Conservation (phyloP, 352 stramenopile species). For the Globisporangium heterothallicum region DNA sequence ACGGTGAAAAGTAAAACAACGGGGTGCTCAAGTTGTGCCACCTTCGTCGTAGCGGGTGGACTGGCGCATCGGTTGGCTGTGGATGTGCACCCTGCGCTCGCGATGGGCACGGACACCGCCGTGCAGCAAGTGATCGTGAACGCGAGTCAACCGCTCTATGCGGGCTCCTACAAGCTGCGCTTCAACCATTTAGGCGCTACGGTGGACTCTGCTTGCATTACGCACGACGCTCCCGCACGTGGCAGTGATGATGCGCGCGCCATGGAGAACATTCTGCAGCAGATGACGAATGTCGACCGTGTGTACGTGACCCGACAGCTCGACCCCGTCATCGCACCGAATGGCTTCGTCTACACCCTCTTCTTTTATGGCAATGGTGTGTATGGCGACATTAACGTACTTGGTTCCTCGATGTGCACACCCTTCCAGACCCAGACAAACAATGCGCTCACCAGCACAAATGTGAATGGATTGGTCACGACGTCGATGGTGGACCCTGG, state of each 20-base stretch:
- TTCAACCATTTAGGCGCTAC: conserved; percentile 38
- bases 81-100: conserved; percentile 31
- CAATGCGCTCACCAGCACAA: conserved; percentile 42
- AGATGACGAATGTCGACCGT: conserved; percentile 69
- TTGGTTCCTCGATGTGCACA: conserved; percentile 25
- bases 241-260: conserved; percentile 27
- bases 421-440: conserved; percentile 61
- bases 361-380: conserved; percentile 81
- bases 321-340: conserved; percentile 27
- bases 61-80: conserved; percentile 23
- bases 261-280: conserved; percentile 46
- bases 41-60: conserved; percentile 36
- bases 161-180: conserved; percentile 50
- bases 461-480: conserved; percentile 24
- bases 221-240: conserved; percentile 47
- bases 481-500: conserved; percentile 42
- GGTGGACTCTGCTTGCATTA: conserved; percentile 43
- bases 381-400: conserved; percentile 19
- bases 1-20: conserved; percentile 18
- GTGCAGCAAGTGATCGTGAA: conserved; percentile 66
- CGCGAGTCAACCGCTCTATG: conserved; percentile 37
- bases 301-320: conserved; percentile 57
- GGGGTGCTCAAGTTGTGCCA: conserved; percentile 17
- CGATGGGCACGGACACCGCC: conserved; percentile 69
- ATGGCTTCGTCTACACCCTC: conserved; percentile 63